A percentile compares a stretch with the other conserved stretches of the same genome.
phyloP scores from a whole-genome alignment of 2,329 filamentous ascomycete species.

The Leptoxyphium fumago region DNA sequence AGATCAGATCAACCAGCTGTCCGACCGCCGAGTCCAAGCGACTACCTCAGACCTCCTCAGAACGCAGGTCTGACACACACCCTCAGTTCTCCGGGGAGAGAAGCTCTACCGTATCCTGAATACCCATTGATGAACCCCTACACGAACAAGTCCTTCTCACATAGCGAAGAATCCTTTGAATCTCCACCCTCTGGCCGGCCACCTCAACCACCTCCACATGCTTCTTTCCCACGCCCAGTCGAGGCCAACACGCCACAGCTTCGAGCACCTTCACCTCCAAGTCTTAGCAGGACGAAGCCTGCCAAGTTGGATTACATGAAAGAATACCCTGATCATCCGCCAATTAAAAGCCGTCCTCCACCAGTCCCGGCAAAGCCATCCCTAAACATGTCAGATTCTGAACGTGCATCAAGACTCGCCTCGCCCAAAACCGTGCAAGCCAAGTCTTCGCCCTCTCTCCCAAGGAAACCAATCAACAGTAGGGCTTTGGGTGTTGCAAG shows the following conservation, averaged over 20 bases:
- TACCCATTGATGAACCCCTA: constrained; percentile 14
- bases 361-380: constrained; percentile 10
- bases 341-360: constrained; percentile 17
- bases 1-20: constrained; percentile 12
- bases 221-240: neutral
- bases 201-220: constrained; percentile 2
- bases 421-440: constrained; percentile 11
- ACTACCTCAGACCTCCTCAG: constrained; percentile 9
- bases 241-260: neutral
- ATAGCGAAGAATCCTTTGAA: constrained; percentile 15
- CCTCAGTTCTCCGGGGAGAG: neutral
- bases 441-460: constrained; percentile 13
- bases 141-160: constrained; percentile 10
- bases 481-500: constrained; percentile 18
- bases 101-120: constrained; percentile 18
- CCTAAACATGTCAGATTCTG: constrained; percentile 10
- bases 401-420: constrained; percentile 7
- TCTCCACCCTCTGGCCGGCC: constrained; percentile 3
- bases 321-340: constrained; percentile 31
- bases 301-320: constrained; percentile 26
- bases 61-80: neutral
- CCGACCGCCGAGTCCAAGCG: constrained; percentile 18
- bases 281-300: neutral
- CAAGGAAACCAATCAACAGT: constrained; percentile 20
- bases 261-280: neutral